Evolutionary conservation across 106 monocot genomes (phyloP).

Genomic region (Dioscorea dumetorum): DNA sequence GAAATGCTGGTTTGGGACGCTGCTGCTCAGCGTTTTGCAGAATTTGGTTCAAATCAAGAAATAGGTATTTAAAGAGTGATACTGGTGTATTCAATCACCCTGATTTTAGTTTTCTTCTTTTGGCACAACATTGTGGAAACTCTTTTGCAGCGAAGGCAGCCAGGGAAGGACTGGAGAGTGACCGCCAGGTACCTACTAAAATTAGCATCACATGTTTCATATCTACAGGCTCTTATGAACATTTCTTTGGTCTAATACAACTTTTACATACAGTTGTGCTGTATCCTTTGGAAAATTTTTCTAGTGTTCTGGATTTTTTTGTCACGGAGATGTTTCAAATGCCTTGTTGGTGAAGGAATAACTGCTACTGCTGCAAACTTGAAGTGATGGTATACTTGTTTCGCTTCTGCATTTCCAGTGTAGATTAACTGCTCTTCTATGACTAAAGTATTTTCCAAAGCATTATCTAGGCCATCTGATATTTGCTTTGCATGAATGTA

Average conservation of each 20-base stretch:
- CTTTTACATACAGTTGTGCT: slow-evolving; percentile 69
- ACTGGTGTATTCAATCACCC: background rate
- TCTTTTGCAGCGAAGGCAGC: slow-evolving; percentile 82
- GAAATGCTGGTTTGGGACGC: slow-evolving; percentile 87
- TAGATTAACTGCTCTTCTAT: too few species aligned
- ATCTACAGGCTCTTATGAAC: background rate
- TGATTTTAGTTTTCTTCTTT: slow-evolving; percentile 2
- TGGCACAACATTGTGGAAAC: slow-evolving; percentile 3
- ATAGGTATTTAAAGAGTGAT: slow-evolving; percentile 37
- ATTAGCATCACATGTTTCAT: background rate
- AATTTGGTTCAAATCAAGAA: slow-evolving; percentile 84
- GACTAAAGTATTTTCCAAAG: too few species aligned
- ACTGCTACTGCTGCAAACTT: slow-evolving; percentile 1
- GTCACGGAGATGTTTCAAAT: background rate
- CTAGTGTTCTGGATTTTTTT: background rate
- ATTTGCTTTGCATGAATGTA: too few species aligned
- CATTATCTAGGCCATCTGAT: too few species aligned
- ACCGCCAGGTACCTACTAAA: slow-evolving; percentile 69
- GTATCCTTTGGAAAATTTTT: slow-evolving; percentile 58
- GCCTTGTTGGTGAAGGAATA: background rate
- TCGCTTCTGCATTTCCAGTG: too few species aligned
- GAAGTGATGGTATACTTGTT: background rate
- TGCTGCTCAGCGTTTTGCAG: slow-evolving; percentile 51
- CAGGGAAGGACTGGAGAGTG: slow-evolving; percentile 70
- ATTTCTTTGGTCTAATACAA: background rate